phyloP scores from a whole-genome alignment of 2,329 filamentous ascomycete genomes.

The Aureobasidium namibiae region DNA sequence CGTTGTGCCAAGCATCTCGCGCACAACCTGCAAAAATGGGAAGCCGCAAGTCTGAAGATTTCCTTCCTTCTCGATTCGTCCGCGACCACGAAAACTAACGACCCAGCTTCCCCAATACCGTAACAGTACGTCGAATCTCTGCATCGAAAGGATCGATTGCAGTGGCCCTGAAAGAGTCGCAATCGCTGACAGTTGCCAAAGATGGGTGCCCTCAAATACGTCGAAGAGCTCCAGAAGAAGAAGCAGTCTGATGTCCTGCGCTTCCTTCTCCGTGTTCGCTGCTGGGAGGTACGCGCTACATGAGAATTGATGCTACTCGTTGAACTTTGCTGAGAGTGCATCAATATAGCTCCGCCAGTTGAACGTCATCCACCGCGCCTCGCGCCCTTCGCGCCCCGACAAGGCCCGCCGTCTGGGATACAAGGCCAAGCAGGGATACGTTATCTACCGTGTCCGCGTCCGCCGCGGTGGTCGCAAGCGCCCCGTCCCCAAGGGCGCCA shows the following conservation, averaged over 20 bases:
- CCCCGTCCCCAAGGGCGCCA: conserved; percentile 94
- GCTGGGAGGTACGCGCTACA: conserved; percentile 78
- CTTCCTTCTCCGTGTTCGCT: conserved; percentile 99
- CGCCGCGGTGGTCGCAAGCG: conserved; percentile 98
- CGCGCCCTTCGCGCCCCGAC: conserved; percentile 95
- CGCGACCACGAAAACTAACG: conserved; percentile 10
- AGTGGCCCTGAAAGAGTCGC: background rate
- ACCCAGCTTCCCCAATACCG: conserved; percentile 7
- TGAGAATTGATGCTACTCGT: conserved; percentile 68
- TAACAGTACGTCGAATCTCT: conserved; percentile 5
- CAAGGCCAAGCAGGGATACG: conserved; percentile 99
- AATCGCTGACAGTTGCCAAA: conserved; percentile 29
- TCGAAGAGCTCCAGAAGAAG: conserved; percentile 99
- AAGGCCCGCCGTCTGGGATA: conserved; percentile 99
- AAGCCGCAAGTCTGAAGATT: background rate
- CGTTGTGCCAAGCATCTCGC: background rate
- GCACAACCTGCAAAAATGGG: background rate
- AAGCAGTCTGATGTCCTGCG: conserved; percentile 99
- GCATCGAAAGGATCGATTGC: background rate
- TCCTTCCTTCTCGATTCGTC: background rate
- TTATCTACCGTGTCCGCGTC: conserved; percentile 98
- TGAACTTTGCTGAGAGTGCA: conserved; percentile 99
- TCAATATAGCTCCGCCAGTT: conserved; percentile 99
- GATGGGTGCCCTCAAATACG: conserved; percentile 99
- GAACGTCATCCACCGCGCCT: conserved; percentile 99